Evolutionary conservation across 345 rosid genomes (phyloP).

Genomic region (Heritiera littoralis): DNA sequence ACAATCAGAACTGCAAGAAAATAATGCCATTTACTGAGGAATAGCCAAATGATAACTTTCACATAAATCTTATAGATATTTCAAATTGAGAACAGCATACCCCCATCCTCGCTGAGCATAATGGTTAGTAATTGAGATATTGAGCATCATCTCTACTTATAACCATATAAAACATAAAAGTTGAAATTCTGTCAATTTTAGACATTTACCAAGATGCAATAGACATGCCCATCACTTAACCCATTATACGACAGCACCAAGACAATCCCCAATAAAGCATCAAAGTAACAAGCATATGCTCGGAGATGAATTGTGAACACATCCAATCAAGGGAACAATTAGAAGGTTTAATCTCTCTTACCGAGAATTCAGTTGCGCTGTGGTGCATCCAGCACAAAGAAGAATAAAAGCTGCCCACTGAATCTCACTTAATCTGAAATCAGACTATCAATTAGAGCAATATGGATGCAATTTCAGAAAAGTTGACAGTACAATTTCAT

Average conservation of each 20-base stretch:
- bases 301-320: constrained; percentile 4
- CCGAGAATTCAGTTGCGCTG: constrained; percentile 91
- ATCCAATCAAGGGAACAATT: constrained; percentile 4
- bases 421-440: constrained; percentile 83
- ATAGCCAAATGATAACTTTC: background rate
- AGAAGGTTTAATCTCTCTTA: constrained; percentile 39
- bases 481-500: background rate
- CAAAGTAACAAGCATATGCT: background rate
- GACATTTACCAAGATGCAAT: constrained; percentile 4
- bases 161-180: constrained; percentile 1
- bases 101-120: background rate
- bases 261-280: background rate
- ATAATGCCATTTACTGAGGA: constrained; percentile 6
- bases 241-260: constrained; percentile 10
- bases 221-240: background rate
- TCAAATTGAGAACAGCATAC: background rate
- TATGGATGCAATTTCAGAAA: constrained; percentile 5
- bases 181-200: background rate
- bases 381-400: constrained; percentile 94
- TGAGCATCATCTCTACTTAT: background rate
- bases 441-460: background rate
- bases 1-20: constrained; percentile 76
- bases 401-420: constrained; percentile 96
- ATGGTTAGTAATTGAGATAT: background rate
- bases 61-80: background rate